Evolutionary conservation across 2,329 filamentous ascomycete genomes (phyloP).

Genomic region (Diaporthe sp.): DNA sequence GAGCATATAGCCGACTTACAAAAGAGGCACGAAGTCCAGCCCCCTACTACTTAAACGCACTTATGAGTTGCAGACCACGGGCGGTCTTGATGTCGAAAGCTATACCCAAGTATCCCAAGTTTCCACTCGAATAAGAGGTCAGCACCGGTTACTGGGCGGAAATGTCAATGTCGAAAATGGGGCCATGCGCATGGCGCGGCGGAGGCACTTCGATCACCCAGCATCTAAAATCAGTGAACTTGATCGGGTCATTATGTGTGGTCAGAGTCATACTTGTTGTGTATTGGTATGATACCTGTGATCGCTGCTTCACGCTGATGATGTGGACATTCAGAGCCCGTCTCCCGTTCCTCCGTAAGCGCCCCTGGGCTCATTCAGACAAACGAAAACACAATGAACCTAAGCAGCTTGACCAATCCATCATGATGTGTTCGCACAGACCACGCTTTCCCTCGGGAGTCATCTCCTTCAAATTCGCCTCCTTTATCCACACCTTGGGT

Average conservation of each 20-base stretch:
- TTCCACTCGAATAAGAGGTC: too few relatives aligned
- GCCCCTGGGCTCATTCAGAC: background rate
- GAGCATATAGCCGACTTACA: constrained; percentile 34
- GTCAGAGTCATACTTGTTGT: background rate
- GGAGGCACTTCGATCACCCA: background rate
- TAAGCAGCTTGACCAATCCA: background rate
- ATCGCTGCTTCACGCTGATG: constrained; percentile 17
- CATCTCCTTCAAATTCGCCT: too few relatives aligned
- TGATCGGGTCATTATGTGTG: background rate
- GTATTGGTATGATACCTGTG: background rate
- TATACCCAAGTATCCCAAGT: background rate
- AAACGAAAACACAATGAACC: background rate
- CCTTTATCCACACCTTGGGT: background rate
- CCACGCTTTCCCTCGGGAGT: background rate
- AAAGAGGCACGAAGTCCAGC: background rate
- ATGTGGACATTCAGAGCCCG: background rate
- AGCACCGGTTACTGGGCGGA: too few relatives aligned
- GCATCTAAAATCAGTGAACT: background rate
- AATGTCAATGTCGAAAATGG: too few relatives aligned
- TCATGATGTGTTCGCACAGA: background rate
- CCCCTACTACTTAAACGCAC: background rate
- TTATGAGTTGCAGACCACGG: background rate
- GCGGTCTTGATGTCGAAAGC: background rate
- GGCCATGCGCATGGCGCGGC: background rate
- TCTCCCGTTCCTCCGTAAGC: background rate